Evolutionary conservation across 306 rosid genomes (phyloP).

Genomic region (Pachyrhizus erosus): DNA sequence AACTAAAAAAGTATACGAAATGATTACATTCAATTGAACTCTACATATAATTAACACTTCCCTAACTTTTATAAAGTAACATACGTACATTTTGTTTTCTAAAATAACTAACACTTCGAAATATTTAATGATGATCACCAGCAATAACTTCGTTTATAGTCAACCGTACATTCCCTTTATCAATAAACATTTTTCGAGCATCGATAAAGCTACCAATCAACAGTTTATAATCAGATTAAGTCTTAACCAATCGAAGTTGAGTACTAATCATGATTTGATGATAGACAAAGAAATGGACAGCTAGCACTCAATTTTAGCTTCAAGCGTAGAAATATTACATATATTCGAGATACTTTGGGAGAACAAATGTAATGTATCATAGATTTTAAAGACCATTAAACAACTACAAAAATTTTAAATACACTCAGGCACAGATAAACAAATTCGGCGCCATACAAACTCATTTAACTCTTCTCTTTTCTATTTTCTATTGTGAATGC

Average conservation of each 20-base stretch:
- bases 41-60: neutral
- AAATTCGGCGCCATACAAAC: neutral
- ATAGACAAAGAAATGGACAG: slow-evolving; percentile 13
- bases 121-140: neutral
- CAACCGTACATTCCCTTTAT: neutral
- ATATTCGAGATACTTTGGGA: neutral
- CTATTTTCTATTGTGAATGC: neutral
- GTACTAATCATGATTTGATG: slow-evolving; percentile 30
- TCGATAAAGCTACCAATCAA: neutral
- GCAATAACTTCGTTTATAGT: neutral
- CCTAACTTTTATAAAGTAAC: neutral
- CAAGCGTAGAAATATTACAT: neutral
- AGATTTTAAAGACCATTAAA: neutral
- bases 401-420: neutral
- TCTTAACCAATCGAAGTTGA: neutral
- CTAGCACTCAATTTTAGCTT: slow-evolving; percentile 1
- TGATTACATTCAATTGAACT: neutral
- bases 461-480: neutral
- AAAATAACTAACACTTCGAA: neutral
- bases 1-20: neutral
- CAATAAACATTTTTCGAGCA: neutral
- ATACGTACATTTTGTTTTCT: neutral
- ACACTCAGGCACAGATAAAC: neutral
- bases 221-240: slow-evolving; percentile 22
- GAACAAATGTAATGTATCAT: neutral